Percentiles rank a stretch among this genome's conserved stretches.
Conservation (phyloP, 2,329 filamentous ascomycete species). For the Drechslerella stenobrocha region DNA sequence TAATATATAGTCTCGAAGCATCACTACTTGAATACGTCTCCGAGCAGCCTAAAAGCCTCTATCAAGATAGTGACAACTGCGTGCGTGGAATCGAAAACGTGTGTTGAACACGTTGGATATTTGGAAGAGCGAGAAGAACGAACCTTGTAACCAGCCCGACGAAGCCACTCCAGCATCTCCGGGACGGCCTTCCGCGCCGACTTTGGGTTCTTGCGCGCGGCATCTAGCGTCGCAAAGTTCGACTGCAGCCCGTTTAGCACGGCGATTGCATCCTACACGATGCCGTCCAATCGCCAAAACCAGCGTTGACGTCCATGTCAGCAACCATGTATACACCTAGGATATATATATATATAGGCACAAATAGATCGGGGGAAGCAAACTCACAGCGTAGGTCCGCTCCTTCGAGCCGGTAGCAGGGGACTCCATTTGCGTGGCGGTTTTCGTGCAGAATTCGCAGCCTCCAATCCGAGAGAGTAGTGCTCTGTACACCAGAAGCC, state of each 20-base stretch:
- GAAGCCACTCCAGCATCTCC: constrained; percentile 78
- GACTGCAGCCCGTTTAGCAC: constrained; percentile 77
- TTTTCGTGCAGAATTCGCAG: background rate
- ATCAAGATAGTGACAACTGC: too few relatives aligned
- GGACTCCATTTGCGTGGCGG: constrained; percentile 19
- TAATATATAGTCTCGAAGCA: too few relatives aligned
- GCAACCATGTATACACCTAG: background rate
- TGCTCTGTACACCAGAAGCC: background rate
- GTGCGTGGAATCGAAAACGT: too few relatives aligned
- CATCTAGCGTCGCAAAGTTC: constrained; percentile 76
- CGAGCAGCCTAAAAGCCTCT: too few relatives aligned
- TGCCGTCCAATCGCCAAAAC: background rate
- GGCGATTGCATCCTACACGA: constrained; percentile 66
- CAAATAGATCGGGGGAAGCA: background rate
- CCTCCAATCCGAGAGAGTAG: background rate
- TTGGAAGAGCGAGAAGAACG: constrained; percentile 54
- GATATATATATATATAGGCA: background rate
- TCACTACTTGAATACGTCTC: too few relatives aligned
- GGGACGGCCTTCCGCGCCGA: constrained; percentile 77
- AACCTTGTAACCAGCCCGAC: constrained; percentile 74
- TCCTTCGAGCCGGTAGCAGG: background rate
- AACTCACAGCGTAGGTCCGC: constrained; percentile 39
- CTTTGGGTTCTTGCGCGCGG: constrained; percentile 72
- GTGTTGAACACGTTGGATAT: constrained; percentile 22
- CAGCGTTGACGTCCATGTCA: background rate